phyloP scores from a whole-genome alignment of 495 filamentous ascomycete species.

The Podospora bellae-mahoneyi region DNA sequence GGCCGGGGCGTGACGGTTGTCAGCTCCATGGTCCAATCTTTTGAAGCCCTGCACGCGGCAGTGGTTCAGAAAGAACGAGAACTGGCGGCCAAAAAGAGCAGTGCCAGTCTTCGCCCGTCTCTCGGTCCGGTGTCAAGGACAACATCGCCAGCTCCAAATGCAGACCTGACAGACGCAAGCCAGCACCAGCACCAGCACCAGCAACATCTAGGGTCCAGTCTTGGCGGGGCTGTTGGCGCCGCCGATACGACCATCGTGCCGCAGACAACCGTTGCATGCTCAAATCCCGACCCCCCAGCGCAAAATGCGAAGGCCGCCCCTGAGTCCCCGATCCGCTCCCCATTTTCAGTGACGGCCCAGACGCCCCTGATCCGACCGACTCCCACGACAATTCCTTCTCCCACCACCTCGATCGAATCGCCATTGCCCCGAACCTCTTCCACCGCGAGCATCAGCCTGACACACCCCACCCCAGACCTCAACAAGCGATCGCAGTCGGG shows the following conservation, averaged over 20 bases:
- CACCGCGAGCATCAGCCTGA: constrained; percentile 54
- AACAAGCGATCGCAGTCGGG: constrained; percentile 69
- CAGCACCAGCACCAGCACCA: not conserved
- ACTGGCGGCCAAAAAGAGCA: constrained; percentile 24
- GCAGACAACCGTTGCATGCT: constrained; percentile 15
- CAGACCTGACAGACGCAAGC: not conserved
- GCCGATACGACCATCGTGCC: constrained; percentile 8
- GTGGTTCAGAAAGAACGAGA: constrained; percentile 26
- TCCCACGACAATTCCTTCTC: constrained; percentile 20
- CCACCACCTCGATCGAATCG: constrained; percentile 33
- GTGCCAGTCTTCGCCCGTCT: constrained; percentile 13
- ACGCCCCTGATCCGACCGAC: constrained; percentile 27
- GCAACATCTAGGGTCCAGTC: constrained; percentile 1
- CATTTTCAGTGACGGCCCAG: constrained; percentile 10
- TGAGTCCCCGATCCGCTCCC: constrained; percentile 4
- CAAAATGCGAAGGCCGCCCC: not conserved
- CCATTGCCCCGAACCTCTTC: constrained; percentile 61
- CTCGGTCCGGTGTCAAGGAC: constrained; percentile 23
- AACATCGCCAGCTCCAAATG: constrained; percentile 11
- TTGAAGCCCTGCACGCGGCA: constrained; percentile 29
- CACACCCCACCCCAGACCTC: constrained; percentile 73
- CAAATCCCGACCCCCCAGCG: constrained; percentile 8
- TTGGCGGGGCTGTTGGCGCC: constrained; percentile 13
- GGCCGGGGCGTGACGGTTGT: constrained; percentile 25
- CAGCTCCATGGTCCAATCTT: constrained; percentile 35